A percentile compares a stretch with the other conserved stretches of the same genome.
phyloP scores from a whole-genome alignment of 305 asterid genomes.

The Solanum chacoense region DNA sequence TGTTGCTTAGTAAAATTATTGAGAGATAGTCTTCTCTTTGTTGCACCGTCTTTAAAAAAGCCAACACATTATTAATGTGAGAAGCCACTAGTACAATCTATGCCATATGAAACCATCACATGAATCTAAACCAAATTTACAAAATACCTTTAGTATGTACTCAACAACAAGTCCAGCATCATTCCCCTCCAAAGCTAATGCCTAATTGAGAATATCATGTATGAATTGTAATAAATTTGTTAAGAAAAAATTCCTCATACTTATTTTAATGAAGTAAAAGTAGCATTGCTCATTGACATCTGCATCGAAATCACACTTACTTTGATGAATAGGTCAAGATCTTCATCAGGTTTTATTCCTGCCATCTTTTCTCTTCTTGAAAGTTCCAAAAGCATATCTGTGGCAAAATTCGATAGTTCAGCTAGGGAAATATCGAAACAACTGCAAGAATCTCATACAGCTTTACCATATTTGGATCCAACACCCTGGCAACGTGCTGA shows the following conservation, averaged over 20 bases:
- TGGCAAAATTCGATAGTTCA: conserved; percentile 23
- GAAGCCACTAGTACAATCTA: neutral
- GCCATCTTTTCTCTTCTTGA: conserved; percentile 84
- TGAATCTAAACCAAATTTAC: conserved; percentile 4
- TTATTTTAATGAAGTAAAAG: neutral
- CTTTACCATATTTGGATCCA: conserved; percentile 81
- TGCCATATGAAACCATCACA: neutral
- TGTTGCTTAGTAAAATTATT: neutral
- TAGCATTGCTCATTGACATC: neutral
- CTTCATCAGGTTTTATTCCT: conserved; percentile 87
- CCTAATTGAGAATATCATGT: conserved; percentile 29
- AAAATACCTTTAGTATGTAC: conserved; percentile 77
- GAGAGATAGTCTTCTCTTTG: neutral
- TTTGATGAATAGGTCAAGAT: conserved; percentile 88
- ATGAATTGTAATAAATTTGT: neutral
- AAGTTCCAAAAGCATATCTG: conserved; percentile 96
- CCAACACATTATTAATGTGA: neutral
- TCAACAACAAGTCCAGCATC: conserved; percentile 73
- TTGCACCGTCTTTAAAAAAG: neutral
- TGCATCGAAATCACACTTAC: neutral
- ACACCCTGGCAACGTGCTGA: conserved; percentile 92
- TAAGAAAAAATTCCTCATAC: neutral
- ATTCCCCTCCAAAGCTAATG: conserved; percentile 76
- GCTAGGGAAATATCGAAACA: conserved; percentile 13
- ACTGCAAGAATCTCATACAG: conserved; percentile 3